Percentiles rank a stretch among this genome's conserved stretches.
These are phyloP conservation scores for Suhomyces canberraensis DNA, from an alignment of 805 yeast species.

Conservation along the genomic window DNA sequence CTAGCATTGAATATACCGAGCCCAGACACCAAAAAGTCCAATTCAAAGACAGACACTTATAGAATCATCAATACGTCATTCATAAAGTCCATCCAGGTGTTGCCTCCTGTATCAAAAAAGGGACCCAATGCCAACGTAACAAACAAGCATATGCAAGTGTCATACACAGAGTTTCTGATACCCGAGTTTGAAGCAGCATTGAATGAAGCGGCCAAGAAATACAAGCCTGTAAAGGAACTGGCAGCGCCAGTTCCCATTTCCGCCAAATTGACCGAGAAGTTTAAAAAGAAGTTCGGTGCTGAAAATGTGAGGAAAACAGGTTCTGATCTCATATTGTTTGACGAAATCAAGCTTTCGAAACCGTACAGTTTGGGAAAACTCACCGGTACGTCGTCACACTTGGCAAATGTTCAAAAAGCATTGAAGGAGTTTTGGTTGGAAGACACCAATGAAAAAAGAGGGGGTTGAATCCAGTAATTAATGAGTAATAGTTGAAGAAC, in stretches of 20 bases:
- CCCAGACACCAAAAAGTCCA: conserved; percentile 11
- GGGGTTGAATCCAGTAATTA: no score
- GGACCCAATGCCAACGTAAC: conserved; percentile 3
- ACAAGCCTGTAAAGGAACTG: neutral
- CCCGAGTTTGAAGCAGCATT: conserved; percentile 17
- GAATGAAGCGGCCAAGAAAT: conserved; percentile 5
- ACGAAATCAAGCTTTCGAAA: conserved; percentile 34
- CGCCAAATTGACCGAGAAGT: conserved; percentile 16
- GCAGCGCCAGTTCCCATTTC: conserved; percentile 10
- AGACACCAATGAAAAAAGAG: conserved; percentile 21
- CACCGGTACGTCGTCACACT: conserved; percentile 19
- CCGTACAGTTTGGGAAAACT: conserved; percentile 35
- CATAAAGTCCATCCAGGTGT: conserved; percentile 49
- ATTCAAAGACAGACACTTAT: conserved; percentile 24
- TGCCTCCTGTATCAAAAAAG: conserved; percentile 30
- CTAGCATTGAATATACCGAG: conserved; percentile 30
- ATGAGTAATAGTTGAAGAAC: no score
- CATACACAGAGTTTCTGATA: conserved; percentile 9
- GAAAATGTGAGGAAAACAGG: conserved; percentile 28
- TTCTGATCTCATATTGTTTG: conserved; percentile 34
- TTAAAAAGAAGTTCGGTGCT: conserved; percentile 18
- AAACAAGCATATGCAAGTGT: neutral
- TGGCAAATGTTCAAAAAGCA: conserved; percentile 21
- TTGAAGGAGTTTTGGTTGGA: conserved; percentile 28
- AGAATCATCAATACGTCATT: conserved; percentile 55